These are phyloP conservation scores for Chlorella sp. DNA, from an alignment of 139 green algal species.

Conservation along the genomic window DNA sequence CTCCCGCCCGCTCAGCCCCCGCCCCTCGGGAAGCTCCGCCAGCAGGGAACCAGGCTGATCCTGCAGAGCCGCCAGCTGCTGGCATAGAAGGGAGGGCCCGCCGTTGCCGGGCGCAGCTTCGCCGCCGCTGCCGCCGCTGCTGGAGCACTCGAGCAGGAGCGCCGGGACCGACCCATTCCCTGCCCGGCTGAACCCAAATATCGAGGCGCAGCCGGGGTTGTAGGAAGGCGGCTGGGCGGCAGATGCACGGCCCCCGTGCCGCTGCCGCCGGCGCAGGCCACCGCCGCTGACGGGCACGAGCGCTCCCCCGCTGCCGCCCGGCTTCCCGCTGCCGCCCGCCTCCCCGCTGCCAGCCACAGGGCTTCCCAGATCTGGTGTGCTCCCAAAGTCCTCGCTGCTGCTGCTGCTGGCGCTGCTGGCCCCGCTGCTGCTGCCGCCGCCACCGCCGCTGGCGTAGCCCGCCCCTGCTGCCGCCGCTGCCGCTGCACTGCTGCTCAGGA, in stretches of 20 bases:
- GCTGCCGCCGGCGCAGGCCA: neutral
- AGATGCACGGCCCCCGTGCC: neutral
- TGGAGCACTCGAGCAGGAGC: neutral
- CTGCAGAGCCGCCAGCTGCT: conserved; percentile 6
- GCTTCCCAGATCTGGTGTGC: conserved; percentile 8
- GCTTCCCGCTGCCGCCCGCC: neutral
- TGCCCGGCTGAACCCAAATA: neutral
- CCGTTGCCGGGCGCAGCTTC: neutral
- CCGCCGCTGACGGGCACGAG: no score
- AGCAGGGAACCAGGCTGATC: neutral
- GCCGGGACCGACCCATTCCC: neutral
- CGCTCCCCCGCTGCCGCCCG: no score
- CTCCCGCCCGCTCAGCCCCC: conserved; percentile 41
- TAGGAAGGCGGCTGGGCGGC: neutral
- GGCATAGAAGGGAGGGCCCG: neutral
- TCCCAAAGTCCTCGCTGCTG: neutral
- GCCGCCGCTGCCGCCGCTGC: neutral
- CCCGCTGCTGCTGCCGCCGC: neutral
- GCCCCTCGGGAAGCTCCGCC: conserved; percentile 4
- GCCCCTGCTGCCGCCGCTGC: neutral
- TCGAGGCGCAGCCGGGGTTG: conserved; percentile 23
- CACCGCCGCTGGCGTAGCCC: neutral
- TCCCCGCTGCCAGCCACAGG: neutral
- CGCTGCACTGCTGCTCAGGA: conserved; percentile 24
- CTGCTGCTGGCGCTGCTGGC: conserved; percentile 7